Conservation (phyloP, 177 flowering plant species). For the Tripterygium wilfordii region DNA sequence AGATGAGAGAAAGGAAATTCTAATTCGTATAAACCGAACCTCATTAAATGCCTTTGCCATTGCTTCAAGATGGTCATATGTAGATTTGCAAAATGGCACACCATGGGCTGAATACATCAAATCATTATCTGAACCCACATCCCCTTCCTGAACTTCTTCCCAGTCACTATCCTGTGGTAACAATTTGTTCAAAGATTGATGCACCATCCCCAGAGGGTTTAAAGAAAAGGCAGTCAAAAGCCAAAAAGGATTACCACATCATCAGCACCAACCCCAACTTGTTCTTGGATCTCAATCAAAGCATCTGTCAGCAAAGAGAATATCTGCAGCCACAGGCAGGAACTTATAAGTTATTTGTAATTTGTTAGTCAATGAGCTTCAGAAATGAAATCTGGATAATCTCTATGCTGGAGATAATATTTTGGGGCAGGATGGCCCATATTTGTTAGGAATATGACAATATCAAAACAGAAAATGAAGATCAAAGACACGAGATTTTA, state of each 20-base stretch:
- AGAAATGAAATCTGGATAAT: no score
- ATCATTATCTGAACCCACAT: conserved; percentile 26
- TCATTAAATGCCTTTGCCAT: conserved; percentile 66
- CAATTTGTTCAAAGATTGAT: conserved; percentile 4
- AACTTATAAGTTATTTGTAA: no score
- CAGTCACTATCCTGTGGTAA: conserved; percentile 75
- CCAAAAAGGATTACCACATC: conserved; percentile 41
- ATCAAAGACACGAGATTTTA: no score
- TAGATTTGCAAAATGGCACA: conserved; percentile 32
- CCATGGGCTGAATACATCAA: conserved; percentile 31
- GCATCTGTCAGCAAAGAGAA: conserved; percentile 73
- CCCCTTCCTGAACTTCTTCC: conserved; percentile 63
- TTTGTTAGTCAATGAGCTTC: no score
- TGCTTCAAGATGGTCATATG: conserved; percentile 62
- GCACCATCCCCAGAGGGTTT: neutral
- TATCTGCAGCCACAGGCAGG: conserved; percentile 40
- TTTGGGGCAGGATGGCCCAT: no score
- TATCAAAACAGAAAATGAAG: no score
- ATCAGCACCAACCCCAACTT: conserved; percentile 46
- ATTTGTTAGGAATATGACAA: no score
- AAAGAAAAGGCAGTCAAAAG: conserved; percentile 4
- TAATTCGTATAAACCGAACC: no score
- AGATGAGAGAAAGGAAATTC: no score
- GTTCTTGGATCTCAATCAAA: conserved; percentile 87
- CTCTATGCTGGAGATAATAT: no score